These are phyloP conservation scores for Oidiodendron maius DNA, from an alignment of 495 filamentous ascomycete species.

Conservation along the genomic window DNA sequence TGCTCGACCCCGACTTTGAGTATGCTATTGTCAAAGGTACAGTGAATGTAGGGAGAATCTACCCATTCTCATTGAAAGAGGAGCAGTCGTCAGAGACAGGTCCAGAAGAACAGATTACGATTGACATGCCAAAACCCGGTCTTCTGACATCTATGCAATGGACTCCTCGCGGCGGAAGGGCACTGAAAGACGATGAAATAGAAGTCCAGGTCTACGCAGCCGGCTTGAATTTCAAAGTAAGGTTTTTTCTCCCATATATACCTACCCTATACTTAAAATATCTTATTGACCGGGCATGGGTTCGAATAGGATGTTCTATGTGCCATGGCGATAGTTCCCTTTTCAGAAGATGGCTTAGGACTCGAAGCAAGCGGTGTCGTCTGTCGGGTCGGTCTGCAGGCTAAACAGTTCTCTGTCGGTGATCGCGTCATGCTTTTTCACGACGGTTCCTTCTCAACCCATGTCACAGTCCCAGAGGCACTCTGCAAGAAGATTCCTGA, in stretches of 20 bases:
- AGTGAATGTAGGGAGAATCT: slow-evolving; percentile 8
- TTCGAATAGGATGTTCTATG: neutral
- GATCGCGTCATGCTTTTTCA: slow-evolving; percentile 25
- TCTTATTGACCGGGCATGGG: too few relatives aligned
- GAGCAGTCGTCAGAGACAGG: neutral
- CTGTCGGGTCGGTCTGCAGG: slow-evolving; percentile 20
- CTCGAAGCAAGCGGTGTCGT: slow-evolving; percentile 26
- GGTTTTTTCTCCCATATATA: neutral
- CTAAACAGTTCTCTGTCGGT: slow-evolving; percentile 24
- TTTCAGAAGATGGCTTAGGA: neutral
- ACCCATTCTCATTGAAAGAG: neutral
- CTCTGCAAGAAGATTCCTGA: slow-evolving; percentile 2
- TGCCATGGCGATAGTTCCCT: slow-evolving; percentile 1
- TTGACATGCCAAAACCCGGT: neutral
- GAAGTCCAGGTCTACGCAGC: slow-evolving; percentile 24
- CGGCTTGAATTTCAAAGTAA: slow-evolving; percentile 7
- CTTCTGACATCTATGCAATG: neutral
- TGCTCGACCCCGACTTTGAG: slow-evolving; percentile 10
- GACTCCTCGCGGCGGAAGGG: neutral
- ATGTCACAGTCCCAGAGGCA: neutral
- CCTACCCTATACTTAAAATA: too few relatives aligned
- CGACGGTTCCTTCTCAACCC: slow-evolving; percentile 17
- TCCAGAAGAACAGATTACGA: neutral
- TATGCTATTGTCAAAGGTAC: slow-evolving; percentile 6
- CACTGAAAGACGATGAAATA: slow-evolving; percentile 23